Evolutionary conservation across 2,329 filamentous ascomycete genomes (phyloP).

Genomic region (Alternaria triticina): DNA sequence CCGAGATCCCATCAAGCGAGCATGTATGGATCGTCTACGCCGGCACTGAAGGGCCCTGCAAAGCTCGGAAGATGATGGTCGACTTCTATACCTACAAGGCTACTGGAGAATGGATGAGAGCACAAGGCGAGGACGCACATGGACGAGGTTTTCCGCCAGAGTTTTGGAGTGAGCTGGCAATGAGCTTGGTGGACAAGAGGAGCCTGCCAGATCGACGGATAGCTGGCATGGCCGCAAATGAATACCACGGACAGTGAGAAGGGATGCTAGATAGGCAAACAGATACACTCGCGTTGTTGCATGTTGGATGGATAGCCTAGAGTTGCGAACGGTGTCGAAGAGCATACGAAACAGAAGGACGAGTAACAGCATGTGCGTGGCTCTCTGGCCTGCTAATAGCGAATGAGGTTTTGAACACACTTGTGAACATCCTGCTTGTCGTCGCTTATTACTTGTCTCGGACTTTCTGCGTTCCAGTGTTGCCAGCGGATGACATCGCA

Average conservation of each 20-base stretch:
- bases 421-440: not conserved
- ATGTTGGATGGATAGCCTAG: not conserved
- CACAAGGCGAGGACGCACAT: not conserved
- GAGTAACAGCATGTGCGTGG: not conserved
- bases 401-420: not conserved
- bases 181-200: not conserved
- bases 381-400: not conserved
- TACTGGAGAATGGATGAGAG: not conserved
- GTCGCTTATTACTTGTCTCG: not conserved
- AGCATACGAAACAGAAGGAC: not conserved
- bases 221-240: not conserved
- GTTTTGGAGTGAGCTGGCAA: not conserved
- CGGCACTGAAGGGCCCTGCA: not conserved
- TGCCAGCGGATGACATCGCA: not conserved
- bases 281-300: not conserved
- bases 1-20: not conserved
- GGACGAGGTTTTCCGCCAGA: not conserved
- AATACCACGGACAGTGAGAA: not conserved
- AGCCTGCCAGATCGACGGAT: not conserved
- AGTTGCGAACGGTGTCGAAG: not conserved
- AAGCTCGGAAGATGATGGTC: not conserved
- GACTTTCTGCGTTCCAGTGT: not conserved
- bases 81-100: not conserved
- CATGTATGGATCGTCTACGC: not conserved
- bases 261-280: not conserved